Conservation (phyloP, 139 green algal species). For the Volvox reticuliferus region DNA sequence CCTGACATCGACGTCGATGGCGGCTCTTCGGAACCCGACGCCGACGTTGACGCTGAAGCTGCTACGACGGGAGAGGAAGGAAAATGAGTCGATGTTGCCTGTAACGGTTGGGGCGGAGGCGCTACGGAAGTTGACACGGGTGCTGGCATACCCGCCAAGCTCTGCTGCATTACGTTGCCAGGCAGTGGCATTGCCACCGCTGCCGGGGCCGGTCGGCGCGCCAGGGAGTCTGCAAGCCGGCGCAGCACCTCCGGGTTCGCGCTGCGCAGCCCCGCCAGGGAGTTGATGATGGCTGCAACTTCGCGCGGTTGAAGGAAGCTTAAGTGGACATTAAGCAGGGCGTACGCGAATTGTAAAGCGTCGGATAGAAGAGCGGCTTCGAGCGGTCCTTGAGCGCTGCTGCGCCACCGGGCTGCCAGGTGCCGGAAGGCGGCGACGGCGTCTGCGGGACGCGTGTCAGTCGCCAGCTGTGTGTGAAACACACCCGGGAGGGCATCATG, state of each 20-base stretch:
- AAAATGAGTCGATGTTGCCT: too few relatives aligned
- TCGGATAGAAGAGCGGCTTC: slow-evolving; percentile 2
- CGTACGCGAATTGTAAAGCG: slow-evolving; percentile 1
- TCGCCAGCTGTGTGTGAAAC: neutral
- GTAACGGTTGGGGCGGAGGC: too few relatives aligned
- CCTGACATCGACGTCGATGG: neutral
- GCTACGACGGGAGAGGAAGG: neutral
- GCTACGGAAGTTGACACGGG: too few relatives aligned
- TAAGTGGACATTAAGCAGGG: neutral
- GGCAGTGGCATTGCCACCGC: neutral
- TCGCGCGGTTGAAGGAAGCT: neutral
- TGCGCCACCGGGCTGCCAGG: neutral
- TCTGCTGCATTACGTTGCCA: too few relatives aligned
- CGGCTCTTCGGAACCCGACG: neutral
- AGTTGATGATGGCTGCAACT: neutral
- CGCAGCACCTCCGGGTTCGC: slow-evolving; percentile 24
- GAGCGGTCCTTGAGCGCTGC: neutral
- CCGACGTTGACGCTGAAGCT: neutral
- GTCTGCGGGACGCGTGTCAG: neutral
- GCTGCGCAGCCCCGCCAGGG: neutral
- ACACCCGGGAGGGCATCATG: neutral
- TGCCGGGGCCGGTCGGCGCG: neutral
- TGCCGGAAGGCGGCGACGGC: neutral
- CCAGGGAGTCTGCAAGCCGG: neutral
- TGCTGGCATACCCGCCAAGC: too few relatives aligned